Percentiles rank a stretch among this genome's conserved stretches.
These are phyloP conservation scores for Clonostachys solani DNA, from an alignment of 2,329 filamentous ascomycete species.

Conservation along the genomic window DNA sequence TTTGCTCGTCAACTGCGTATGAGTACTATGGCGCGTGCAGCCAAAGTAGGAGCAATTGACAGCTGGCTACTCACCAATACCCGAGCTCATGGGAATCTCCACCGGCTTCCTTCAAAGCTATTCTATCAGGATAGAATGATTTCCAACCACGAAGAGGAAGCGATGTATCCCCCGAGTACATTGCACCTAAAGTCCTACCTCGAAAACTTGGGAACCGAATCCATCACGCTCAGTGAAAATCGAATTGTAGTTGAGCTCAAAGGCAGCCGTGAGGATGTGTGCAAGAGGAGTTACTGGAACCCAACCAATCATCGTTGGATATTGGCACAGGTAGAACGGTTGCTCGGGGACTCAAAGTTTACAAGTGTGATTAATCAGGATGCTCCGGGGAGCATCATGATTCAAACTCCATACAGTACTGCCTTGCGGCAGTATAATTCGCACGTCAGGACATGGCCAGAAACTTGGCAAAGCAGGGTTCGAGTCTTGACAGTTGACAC, in stretches of 20 bases:
- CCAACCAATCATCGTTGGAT: slow-evolving; percentile 29
- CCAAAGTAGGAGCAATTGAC: slow-evolving; percentile 19
- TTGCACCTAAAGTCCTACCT: slow-evolving; percentile 21
- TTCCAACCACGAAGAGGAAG: slow-evolving; percentile 14
- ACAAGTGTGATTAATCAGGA: slow-evolving; percentile 13
- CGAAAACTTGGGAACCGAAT: slow-evolving; percentile 11
- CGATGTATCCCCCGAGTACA: slow-evolving; percentile 18
- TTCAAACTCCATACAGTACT: slow-evolving; percentile 37
- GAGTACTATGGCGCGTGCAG: slow-evolving; percentile 33
- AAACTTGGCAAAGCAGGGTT: slow-evolving; percentile 20
- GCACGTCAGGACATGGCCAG: slow-evolving; percentile 17
- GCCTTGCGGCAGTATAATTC: slow-evolving; percentile 27
- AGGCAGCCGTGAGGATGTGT: slow-evolving; percentile 13
- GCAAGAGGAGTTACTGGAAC: slow-evolving; percentile 31
- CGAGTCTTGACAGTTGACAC: slow-evolving; percentile 38
- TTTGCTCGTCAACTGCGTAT: slow-evolving; percentile 22
- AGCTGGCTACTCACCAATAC: slow-evolving; percentile 29
- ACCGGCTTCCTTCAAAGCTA: slow-evolving; percentile 32
- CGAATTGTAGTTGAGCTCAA: slow-evolving; percentile 26
- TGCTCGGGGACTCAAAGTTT: slow-evolving; percentile 25
- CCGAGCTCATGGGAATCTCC: slow-evolving; percentile 27
- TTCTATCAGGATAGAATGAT: slow-evolving; percentile 35
- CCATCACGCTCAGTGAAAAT: slow-evolving; percentile 19
- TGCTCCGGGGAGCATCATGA: slow-evolving; percentile 30
- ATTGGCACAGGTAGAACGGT: slow-evolving; percentile 18